Base-by-base conservation (phyloP, 1,284 basidiomycete genomes). In the Ustilago esculenta region DNA sequence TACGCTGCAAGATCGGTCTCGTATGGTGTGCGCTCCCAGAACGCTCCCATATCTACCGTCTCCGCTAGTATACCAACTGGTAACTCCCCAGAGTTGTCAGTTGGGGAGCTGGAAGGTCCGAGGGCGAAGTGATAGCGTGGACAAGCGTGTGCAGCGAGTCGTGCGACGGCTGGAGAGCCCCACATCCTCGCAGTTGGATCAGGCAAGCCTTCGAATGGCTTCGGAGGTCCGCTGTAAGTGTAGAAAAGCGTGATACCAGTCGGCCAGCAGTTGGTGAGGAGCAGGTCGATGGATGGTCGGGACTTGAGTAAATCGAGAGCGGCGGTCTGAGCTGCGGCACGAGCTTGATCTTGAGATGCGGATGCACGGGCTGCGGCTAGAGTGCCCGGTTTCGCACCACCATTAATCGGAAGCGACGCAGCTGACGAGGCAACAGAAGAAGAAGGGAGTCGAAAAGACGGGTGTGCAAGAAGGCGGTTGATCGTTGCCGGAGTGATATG, bases 1-100 rank as follows among this genome's bases (percentile, higher is more conserved):
- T 47, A 55, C 3, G 56, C 43, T 10, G 50, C 41, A 0, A 72
- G 50, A 21, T 63, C 54, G 27, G 73, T 77, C 14, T 44, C 18
- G 55, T 78, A 81, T 10, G 80, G 80, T 27, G 65, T 52, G 0
- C 80, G 65, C 42, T 81, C 80, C 67, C 72, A 81, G 45, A 76
- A 81, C 9, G 60, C 60, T 18, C 80, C 80, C 34, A 48, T 59
- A 11, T 27, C 39, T 5, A 65, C 37, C 14, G 58, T 48, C 5
- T 67, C 65, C 4, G 32, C 11, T 0, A 32, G 43, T 11, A 72
- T 54, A 1, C 66, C 69, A 1, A 73, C 69, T 6, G 68, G 67
- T 2, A 51, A 12, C n/a, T n/a, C n/a, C n/a, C n/a, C n/a, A n/a
- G n/a, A n/a, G n/a, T n/a, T n/a, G 10, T 47, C 48, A 1, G 27